Evolutionary conservation across 495 filamentous ascomycete species (phyloP), one percentile per base, ranked within the genome.

Genomic region (Hypoxylon lienhwacheense): DNA sequence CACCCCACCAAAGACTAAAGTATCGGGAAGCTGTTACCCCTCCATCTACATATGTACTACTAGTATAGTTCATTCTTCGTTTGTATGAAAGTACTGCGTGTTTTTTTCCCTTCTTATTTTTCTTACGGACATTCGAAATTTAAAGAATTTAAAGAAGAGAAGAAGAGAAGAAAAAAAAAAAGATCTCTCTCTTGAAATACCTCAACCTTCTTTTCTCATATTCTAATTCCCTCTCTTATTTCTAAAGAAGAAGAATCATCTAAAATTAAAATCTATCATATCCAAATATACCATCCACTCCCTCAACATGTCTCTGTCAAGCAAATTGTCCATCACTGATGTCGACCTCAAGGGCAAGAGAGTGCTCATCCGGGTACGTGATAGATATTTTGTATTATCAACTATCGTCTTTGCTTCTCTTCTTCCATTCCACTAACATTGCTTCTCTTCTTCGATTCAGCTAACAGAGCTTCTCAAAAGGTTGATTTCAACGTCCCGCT

Each of bases 401-500:
- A 40, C 17, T 35, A 45, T 46, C 24, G 17, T 14, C 24, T 33
- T 32, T 44, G 16, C 24, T 8, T 39, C 3, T 2, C 5, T 11
- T 11, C 10, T 31, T 11, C 12, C 28, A 2, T 31, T n/a, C 2
- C 12, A n/a, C 10, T 28, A 3, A 31, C 12, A 11, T 11, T 31
- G 12, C 12, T 31, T 3, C 28, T 31, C 28, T 11, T 31, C 8
- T n/a, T n/a, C 10, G 2, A 31, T 8, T 15, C 42, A 1, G 24
- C 51, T 55, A 52, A 55, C 7, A 42, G 28, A n/a, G 11, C 2
- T 0, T 28, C 14, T 25, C 25, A 10, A 33, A 66, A 97, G 92
- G 92, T 99, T 63, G 93, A 99, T 79, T 99, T 99, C 84, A 99
- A 99, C 76, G 93, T 99, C 41, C 93, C 93, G 59, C 89, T 97